A percentile compares a stretch with the other conserved stretches of the same genome.
Conservation (phyloP, 805 yeast genomes). For the Candida nonsorbophila region DNA sequence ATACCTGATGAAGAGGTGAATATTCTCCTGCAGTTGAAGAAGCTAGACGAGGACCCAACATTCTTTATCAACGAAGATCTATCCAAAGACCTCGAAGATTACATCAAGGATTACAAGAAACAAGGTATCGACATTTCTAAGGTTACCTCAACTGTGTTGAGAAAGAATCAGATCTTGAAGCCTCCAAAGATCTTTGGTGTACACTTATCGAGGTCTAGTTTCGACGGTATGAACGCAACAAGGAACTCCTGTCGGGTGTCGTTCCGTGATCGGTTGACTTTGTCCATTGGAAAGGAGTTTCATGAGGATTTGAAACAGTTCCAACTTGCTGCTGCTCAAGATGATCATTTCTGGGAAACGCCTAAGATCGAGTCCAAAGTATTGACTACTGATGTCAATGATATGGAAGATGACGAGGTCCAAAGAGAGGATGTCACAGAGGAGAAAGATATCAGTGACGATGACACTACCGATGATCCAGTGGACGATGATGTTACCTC, state of each 20-base stretch:
- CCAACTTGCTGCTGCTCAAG: conserved; percentile 16
- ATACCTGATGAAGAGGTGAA: conserved; percentile 18
- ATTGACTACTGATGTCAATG: conserved; percentile 23
- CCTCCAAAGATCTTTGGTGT: conserved; percentile 70
- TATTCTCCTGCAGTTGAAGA: conserved; percentile 27
- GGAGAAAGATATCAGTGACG: conserved; percentile 17
- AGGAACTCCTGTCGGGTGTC: conserved; percentile 72
- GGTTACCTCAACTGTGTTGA: conserved; percentile 62
- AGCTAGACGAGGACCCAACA: conserved; percentile 28
- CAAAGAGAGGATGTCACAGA: conserved; percentile 36
- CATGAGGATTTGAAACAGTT: conserved; percentile 30
- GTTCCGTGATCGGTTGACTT: conserved; percentile 51
- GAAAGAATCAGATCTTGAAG: conserved; percentile 53
- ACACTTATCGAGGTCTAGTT: conserved; percentile 85
- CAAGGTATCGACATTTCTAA: conserved; percentile 38
- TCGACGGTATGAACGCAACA: conserved; percentile 57
- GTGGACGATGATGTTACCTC: conserved; percentile 13
- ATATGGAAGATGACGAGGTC: conserved; percentile 26
- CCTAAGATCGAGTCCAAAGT: conserved; percentile 14
- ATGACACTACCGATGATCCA: conserved; percentile 8
- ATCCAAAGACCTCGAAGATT: conserved; percentile 43
- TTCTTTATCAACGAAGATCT: conserved; percentile 63
- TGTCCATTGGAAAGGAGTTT: conserved; percentile 44
- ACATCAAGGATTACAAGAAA: conserved; percentile 41
- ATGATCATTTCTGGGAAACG: conserved; percentile 10